These are phyloP conservation scores for Polytrichum formosum DNA, from an alignment of 225 moss, liverwort and hornwort genomes.

Conservation along the genomic window DNA sequence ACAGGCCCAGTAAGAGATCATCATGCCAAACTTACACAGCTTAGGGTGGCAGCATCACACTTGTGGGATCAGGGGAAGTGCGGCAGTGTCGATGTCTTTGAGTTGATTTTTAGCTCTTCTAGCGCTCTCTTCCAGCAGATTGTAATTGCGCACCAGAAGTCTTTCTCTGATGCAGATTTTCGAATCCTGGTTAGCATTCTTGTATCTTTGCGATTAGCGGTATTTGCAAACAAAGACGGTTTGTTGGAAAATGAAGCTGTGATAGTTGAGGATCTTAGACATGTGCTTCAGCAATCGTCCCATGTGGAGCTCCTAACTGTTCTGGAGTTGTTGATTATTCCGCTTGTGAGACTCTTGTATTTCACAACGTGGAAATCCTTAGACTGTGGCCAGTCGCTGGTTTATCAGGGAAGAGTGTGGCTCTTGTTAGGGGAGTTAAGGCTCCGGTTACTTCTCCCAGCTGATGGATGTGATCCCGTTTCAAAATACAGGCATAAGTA, in stretches of 20 bases:
- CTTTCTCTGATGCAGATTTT: slow-evolving; percentile 45
- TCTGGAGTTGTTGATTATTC: slow-evolving; percentile 57
- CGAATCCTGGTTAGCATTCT: slow-evolving; percentile 33
- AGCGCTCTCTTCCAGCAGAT: slow-evolving; percentile 75
- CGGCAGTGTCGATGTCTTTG: slow-evolving; percentile 30
- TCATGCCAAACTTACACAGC: slow-evolving; percentile 63
- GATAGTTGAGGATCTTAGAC: slow-evolving; percentile 35
- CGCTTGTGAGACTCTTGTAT: slow-evolving; percentile 65
- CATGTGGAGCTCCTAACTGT: slow-evolving; percentile 60
- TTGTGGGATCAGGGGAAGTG: slow-evolving; percentile 62
- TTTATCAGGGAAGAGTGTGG: slow-evolving; percentile 68
- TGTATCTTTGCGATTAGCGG: slow-evolving; percentile 29
- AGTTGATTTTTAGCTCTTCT: slow-evolving; percentile 37
- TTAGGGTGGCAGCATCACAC: slow-evolving; percentile 62
- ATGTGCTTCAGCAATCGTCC: slow-evolving; percentile 48
- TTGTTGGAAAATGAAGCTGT: slow-evolving; percentile 13
- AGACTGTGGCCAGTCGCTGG: slow-evolving; percentile 41
- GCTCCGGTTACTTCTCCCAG: slow-evolving; percentile 62
- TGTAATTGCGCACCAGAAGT: slow-evolving; percentile 58
- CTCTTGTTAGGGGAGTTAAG: slow-evolving; percentile 71
- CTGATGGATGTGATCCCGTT: slow-evolving; percentile 82
- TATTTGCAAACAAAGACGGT: slow-evolving; percentile 21
- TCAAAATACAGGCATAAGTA: slow-evolving; percentile 71
- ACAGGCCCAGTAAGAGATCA: slow-evolving; percentile 71
- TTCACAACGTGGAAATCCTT: slow-evolving; percentile 39